Evolutionary conservation across 1,284 basidiomycete species (phyloP).

Genomic region (Porphyrellus sp.): DNA sequence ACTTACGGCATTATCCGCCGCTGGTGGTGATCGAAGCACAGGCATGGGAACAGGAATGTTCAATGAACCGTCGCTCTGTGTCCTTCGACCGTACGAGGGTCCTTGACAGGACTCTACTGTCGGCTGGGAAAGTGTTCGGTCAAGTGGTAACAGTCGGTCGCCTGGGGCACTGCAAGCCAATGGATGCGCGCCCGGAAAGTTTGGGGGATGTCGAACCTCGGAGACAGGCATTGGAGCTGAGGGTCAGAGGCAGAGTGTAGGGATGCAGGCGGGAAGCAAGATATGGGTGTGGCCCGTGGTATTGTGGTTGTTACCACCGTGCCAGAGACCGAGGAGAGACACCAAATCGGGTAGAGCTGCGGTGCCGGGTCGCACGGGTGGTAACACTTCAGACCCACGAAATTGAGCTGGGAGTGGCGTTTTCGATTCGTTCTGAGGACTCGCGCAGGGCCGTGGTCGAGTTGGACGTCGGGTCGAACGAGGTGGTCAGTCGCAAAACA

Average conservation of each 20-base stretch:
- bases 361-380: slow-evolving; percentile 1
- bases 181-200: slow-evolving; percentile 12
- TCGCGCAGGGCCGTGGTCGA: slow-evolving; percentile 1
- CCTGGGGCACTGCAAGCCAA: slow-evolving; percentile 13
- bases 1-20: slow-evolving; percentile 30
- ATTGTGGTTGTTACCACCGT: slow-evolving; percentile 18
- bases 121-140: slow-evolving; percentile 20
- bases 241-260: not conserved
- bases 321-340: slow-evolving; percentile 3
- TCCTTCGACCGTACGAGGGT: slow-evolving; percentile 17
- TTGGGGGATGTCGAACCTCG: slow-evolving; percentile 23
- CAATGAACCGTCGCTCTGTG: slow-evolving; percentile 27
- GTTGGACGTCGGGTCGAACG: slow-evolving; percentile 11
- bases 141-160: slow-evolving; percentile 8
- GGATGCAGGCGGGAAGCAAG: not conserved
- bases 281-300: slow-evolving; percentile 6
- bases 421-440: slow-evolving; percentile 1
- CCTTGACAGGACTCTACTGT: slow-evolving; percentile 23
- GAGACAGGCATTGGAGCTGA: slow-evolving; percentile 20
- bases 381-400: slow-evolving; percentile 1
- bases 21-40: slow-evolving; percentile 3
- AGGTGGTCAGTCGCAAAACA: slow-evolving; percentile 7
- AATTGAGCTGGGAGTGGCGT: not conserved
- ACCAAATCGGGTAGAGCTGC: slow-evolving; percentile 23
- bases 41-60: slow-evolving; percentile 8